Base-by-base conservation (phyloP, 371 early-diverging fungal genomes). In the Syncephalastrum racemosum region DNA sequence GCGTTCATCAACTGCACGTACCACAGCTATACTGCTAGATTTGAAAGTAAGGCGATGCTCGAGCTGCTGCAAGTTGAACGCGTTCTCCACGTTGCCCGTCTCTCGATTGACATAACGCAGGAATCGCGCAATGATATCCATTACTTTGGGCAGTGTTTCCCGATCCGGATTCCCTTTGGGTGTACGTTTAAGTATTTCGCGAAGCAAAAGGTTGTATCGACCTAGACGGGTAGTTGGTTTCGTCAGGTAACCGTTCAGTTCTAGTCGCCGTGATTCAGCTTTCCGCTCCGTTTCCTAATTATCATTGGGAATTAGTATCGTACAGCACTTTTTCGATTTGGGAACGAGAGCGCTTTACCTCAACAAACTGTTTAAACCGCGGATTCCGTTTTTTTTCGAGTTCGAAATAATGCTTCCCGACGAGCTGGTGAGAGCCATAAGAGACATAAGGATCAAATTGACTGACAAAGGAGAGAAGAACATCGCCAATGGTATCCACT, bases 361-460 rank as follows among this genome's bases (percentile, higher is more conserved):
- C 79, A 20, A 90, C 79, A 75, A 93, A 95, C 63, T 85, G 81
- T 24, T 69, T 78, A 40, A 97, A 88, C 45, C 60, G 68, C 5
- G 62, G 56, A 60, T 95, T 94, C 14, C 59, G 67, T 31, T 76
- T 77, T 53, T 83, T 82, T 56, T 95, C 96, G 7, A 79, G 68
- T 49, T 94, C 95, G 55, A 92, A 83, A 16, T 77, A 73, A 60
- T 89, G 80, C 64, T 91, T 91, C 18, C 90, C 92, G 64, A 84
- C 84, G 14, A 88, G 82, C 63, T 95, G 94, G 67, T 91, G 87
- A 7, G 90, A 90, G 23, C 95, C 93, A 71, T 97, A 97, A 19
- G 77, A 80, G 3, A 95, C 85, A 58, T 92, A 94, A 0, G 89
- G 87, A 22, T 87, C 79, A 59, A 95, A 89, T 36, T 79, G 75